These are phyloP conservation scores for Dactylellina parvicollis DNA, from an alignment of 2,329 filamentous ascomycete species.

Conservation along the genomic window DNA sequence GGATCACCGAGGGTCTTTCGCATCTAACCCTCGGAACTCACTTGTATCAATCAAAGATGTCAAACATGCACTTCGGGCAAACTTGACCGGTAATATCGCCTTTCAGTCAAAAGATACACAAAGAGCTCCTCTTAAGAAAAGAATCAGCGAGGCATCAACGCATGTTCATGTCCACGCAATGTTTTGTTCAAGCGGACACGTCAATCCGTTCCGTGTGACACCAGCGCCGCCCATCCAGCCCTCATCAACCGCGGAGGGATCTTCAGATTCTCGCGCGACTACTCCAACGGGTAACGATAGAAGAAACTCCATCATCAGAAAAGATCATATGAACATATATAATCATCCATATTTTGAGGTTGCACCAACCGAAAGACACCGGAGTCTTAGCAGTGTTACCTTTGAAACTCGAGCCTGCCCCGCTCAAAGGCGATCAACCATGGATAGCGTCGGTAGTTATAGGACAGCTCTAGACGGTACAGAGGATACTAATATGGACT, in stretches of 20 bases:
- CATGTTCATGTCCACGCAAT: conserved; percentile 13
- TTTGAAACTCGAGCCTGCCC: conserved; percentile 2
- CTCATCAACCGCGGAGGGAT: not conserved
- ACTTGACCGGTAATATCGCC: conserved; percentile 33
- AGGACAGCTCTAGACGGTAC: conserved; percentile 38
- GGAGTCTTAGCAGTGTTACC: conserved; percentile 36
- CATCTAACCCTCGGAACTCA: conserved; percentile 33
- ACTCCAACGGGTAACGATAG: conserved; percentile 12
- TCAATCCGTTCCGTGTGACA: conserved; percentile 17
- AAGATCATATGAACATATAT: conserved; percentile 45
- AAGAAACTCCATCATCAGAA: conserved; percentile 28
- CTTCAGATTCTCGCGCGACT: conserved; percentile 7
- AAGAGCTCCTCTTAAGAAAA: not conserved
- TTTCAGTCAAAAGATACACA: not conserved
- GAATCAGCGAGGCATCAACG: conserved; percentile 10
- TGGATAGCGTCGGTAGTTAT: conserved; percentile 37
- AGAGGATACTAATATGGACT: conserved; percentile 13
- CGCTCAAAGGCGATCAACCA: conserved; percentile 21
- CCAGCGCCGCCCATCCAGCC: not conserved
- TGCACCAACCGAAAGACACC: conserved; percentile 29
- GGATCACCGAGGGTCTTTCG: conserved; percentile 32
- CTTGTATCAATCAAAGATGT: conserved; percentile 32
- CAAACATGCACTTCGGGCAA: conserved; percentile 35
- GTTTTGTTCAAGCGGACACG: conserved; percentile 19
- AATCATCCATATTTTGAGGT: conserved; percentile 51